These are phyloP conservation scores for Mycena amicta DNA, from an alignment of 768 basidiomycete species.

Conservation along the genomic window DNA sequence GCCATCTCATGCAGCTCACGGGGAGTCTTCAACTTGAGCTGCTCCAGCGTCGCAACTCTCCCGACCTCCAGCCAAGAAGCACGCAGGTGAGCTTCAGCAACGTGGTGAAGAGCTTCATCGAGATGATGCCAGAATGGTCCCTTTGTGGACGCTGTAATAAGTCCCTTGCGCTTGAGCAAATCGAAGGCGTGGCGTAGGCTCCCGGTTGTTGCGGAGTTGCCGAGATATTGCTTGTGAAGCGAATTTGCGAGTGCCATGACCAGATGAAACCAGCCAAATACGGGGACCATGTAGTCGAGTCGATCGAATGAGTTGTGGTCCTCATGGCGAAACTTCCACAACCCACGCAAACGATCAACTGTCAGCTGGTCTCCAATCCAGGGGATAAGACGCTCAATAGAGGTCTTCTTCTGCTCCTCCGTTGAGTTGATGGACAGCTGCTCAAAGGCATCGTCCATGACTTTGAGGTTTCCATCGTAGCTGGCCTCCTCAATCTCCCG, in stretches of 20 bases:
- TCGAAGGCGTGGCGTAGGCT: slow-evolving; percentile 21
- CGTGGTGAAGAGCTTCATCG: slow-evolving; percentile 28
- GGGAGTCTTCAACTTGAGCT: slow-evolving; percentile 23
- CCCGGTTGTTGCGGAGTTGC: slow-evolving; percentile 10
- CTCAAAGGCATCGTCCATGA: neutral
- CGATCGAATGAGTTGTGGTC: slow-evolving; percentile 36
- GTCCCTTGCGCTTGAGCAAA: slow-evolving; percentile 22
- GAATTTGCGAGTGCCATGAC: slow-evolving; percentile 34
- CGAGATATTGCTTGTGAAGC: slow-evolving; percentile 34
- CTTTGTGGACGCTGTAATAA: slow-evolving; percentile 15
- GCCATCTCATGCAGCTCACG: slow-evolving; percentile 23
- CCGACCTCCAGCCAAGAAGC: slow-evolving; percentile 24
- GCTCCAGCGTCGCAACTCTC: slow-evolving; percentile 16
- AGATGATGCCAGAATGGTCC: slow-evolving; percentile 25
- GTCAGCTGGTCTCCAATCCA: slow-evolving; percentile 42
- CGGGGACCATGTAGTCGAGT: slow-evolving; percentile 27
- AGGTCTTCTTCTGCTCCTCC: slow-evolving; percentile 8
- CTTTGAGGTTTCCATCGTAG: slow-evolving; percentile 9
- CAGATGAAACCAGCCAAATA: slow-evolving; percentile 38
- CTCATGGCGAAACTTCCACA: slow-evolving; percentile 30
- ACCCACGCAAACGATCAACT: slow-evolving; percentile 26
- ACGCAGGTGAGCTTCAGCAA: slow-evolving; percentile 31
- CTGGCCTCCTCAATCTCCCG: slow-evolving; percentile 25
- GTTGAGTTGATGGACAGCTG: neutral
- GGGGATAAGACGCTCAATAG: slow-evolving; percentile 22